Base-by-base conservation (phyloP, 2,329 filamentous ascomycete genomes). In the Fusarium tupiense region DNA sequence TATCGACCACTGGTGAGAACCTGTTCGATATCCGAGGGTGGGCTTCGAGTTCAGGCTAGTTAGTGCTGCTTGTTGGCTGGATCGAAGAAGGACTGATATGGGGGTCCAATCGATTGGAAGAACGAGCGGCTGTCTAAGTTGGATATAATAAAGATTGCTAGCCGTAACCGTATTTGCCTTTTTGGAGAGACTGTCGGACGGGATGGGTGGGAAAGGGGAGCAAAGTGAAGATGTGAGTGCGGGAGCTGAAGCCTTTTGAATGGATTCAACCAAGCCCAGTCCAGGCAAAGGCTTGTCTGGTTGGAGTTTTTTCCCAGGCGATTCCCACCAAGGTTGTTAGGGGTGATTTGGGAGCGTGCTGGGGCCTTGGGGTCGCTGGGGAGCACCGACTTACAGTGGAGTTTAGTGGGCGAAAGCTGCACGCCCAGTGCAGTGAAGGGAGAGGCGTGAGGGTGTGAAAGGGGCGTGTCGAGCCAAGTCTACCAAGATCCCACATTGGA, bases 181-280 rank as follows among this genome's bases (percentile, higher is more conserved):
- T 43, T 43, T 60, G 60, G 33, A 47, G 60, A 62, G 58, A 73
- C 57, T 67, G 72, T 74, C 74, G 71, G 71, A 67, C 71, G 76
- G 76, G 75, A 79, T 81, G 79, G 76, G 77, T 77, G 75, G 76
- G 75, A 76, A 78, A 73, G 75, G 77, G 65, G 60, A 62, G 57
- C 24, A 60, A 38, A 35, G 33, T 35, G 44, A 74, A 77, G 73
- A 77, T 77, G 76, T 74, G 77, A 75, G 77, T 75, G 81, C 77
- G 82, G 82, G 81, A 82, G 73, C 79, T 79, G 78, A 79, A 77
- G 81, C 79, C 79, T 84, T 84, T 84, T 84, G 78, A 84, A 84
- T 84, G 81, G 76, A 72, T 74, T 73, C 76, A 76, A 49, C 53
- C 72, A 69, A 69, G 64, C 57, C 66, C 72, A 68, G 71, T 64